phyloP scores from a whole-genome alignment of 2,329 filamentous ascomycete species.

The Rutstroemia sp. region DNA sequence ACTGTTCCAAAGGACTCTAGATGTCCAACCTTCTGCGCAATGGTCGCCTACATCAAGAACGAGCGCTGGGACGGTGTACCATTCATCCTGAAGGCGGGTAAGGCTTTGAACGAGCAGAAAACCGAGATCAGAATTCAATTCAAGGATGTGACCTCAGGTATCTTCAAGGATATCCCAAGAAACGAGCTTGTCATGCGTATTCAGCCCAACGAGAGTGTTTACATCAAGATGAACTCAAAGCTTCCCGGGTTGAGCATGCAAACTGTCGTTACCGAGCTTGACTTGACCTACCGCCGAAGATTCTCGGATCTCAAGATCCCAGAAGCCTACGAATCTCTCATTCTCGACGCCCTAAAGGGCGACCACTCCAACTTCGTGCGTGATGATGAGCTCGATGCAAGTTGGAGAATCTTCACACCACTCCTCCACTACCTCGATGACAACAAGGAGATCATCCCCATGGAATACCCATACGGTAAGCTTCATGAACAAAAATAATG shows the following conservation, averaged over 20 bases:
- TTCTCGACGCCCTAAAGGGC: slow-evolving; percentile 94
- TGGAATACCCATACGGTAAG: slow-evolving; percentile 99
- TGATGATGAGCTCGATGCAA: slow-evolving; percentile 93
- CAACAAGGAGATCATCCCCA: slow-evolving; percentile 98
- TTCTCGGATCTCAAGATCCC: slow-evolving; percentile 99
- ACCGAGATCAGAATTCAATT: slow-evolving; percentile 99
- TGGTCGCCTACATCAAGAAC: slow-evolving; percentile 98
- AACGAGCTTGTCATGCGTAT: slow-evolving; percentile 99
- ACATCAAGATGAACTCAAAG: slow-evolving; percentile 99
- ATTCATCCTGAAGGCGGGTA: slow-evolving; percentile 98
- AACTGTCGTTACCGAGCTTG: slow-evolving; percentile 96
- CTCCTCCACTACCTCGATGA: slow-evolving; percentile 97
- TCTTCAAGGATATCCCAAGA: slow-evolving; percentile 98
- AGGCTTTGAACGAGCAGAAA: slow-evolving; percentile 98
- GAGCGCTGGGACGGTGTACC: slow-evolving; percentile 98
- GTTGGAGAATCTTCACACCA: slow-evolving; percentile 97
- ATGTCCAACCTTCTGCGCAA: slow-evolving; percentile 95
- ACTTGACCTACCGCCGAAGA: slow-evolving; percentile 93
- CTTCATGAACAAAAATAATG: background rate
- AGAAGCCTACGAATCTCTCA: slow-evolving; percentile 96
- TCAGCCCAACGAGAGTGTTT: slow-evolving; percentile 98
- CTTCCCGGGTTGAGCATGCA: slow-evolving; percentile 98
- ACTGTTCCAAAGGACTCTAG: slow-evolving; percentile 95
- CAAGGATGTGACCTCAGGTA: slow-evolving; percentile 98
- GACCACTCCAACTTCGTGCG: slow-evolving; percentile 99